Base-by-base conservation (phyloP, 139 green algal genomes). In the Zygnema circumcarinatum region DNA sequence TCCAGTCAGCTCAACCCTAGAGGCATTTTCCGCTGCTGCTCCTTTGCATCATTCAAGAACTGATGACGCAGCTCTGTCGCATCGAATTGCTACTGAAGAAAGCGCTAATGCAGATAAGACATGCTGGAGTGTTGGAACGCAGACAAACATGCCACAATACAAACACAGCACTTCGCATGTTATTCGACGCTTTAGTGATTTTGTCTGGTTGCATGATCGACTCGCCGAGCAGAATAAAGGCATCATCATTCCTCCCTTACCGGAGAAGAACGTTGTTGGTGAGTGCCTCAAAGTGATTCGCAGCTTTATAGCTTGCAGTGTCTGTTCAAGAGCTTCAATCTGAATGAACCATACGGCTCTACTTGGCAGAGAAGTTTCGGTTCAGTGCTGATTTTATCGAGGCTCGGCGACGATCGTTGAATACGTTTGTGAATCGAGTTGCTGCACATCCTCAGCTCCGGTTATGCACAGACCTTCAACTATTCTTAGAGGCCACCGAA, bases 331-430 rank as follows among this genome's bases (percentile, higher is more conserved):
- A 25, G 54, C 25, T 29, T 33, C 54, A 72, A 33, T 72, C 25
- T 39, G 69, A 39, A 41, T 41, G 69, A 39, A 41, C 16, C 16
- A 3, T 39, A 16, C 16, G 35, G 3, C n/a, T 11, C 35, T 52
- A 20, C 16, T 22, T 78, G 69, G 82, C 87, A 91, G 87, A 91
- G 80, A 98, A 98, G 90, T 98, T 96, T 76, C 93, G 95, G 73
- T 96, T 97, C 94, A 94, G 90, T 20, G 90, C 87, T 1, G 94
- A 98, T 25, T 99, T 99, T 91, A 96, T 98, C n/a, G 96, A 98
- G 87, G 53, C 91, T 72, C 89, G 96, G 22, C 91, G 96, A 21
- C 78, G 89, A 0, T 95, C 94, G 0, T 92, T 99, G 78, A 86
- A 96, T 25, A 89, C 94, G 29, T 98, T 98, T 80, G 79, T 98